Evolutionary conservation across 177 flowering plant species (phyloP).

Genomic region (Telopea speciosissima): DNA sequence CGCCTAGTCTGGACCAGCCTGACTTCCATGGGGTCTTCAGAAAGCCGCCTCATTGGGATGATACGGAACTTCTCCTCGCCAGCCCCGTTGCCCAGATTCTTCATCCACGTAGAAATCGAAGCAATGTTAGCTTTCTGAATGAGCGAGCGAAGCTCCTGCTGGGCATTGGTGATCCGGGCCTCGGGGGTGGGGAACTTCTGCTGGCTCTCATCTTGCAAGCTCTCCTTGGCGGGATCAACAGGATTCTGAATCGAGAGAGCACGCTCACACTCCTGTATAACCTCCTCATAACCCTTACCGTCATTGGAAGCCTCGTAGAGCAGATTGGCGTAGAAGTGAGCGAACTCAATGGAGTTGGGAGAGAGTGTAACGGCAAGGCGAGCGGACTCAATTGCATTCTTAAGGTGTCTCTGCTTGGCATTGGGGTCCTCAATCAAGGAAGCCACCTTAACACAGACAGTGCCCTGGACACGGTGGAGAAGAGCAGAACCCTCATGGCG

Average conservation of each 20-base stretch:
- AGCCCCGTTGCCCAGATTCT: conserved; percentile 49
- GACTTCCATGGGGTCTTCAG: conserved; percentile 90
- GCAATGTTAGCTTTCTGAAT: conserved; percentile 75
- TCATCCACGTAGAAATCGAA: conserved; percentile 87
- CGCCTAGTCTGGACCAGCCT: conserved; percentile 57
- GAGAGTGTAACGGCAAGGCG: conserved; percentile 53
- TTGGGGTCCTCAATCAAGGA: conserved; percentile 62
- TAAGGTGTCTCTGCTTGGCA: conserved; percentile 59
- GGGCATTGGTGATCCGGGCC: conserved; percentile 56
- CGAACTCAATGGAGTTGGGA: conserved; percentile 79
- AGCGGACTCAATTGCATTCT: conserved; percentile 66
- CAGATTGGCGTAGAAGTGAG: conserved; percentile 82
- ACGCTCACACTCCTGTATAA: conserved; percentile 77
- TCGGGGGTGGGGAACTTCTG: conserved; percentile 51
- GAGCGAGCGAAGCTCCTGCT: conserved; percentile 56
- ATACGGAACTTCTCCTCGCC: conserved; percentile 89
- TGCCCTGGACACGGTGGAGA: conserved; percentile 73
- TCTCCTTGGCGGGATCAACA: conserved; percentile 83
- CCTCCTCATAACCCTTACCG: conserved; percentile 74
- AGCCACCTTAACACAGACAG: conserved; percentile 72
- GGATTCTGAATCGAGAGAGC: conserved; percentile 70
- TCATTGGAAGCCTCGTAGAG: conserved; percentile 71
- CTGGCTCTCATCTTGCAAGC: conserved; percentile 81
- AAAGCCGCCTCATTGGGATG: conserved; percentile 62
- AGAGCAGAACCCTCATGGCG: conserved; percentile 47